Percentiles rank a stretch among this genome's conserved stretches.
Evolutionary conservation across 495 filamentous ascomycete species (phyloP).

Genomic region (Penicillium silybi): DNA sequence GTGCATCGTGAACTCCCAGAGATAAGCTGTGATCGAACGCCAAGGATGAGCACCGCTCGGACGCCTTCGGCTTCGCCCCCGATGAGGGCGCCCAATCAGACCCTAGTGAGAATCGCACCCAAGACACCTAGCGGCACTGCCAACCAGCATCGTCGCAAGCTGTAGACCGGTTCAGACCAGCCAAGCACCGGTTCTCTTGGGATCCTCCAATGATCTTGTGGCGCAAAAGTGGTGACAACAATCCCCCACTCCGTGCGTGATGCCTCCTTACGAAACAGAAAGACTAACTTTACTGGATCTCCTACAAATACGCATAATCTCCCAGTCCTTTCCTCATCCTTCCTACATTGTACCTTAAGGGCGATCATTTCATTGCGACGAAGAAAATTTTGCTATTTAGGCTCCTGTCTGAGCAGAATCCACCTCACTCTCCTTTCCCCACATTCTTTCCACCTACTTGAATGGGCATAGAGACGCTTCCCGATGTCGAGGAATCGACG

Average conservation of each 20-base stretch:
- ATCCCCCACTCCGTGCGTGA: conserved; percentile 8
- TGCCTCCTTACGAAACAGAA: conserved; percentile 7
- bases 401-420: neutral
- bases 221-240: conserved; percentile 4
- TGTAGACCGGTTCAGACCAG: conserved; percentile 7
- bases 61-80: conserved; percentile 6
- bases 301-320: neutral
- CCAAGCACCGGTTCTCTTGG: conserved; percentile 10
- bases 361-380: neutral
- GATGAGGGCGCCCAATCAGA: conserved; percentile 2
- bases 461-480: conserved; percentile 41
- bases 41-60: neutral
- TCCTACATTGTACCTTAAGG: too few relatives aligned
- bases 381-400: conserved; percentile 1
- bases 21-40: neutral
- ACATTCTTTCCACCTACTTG: conserved; percentile 22
- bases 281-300: neutral
- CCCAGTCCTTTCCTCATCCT: neutral
- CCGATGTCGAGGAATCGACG: conserved; percentile 44
- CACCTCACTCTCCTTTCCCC: conserved; percentile 2
- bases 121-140: conserved; percentile 8
- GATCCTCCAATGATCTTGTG: conserved; percentile 19
- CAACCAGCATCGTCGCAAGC: conserved; percentile 6
- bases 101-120: neutral
- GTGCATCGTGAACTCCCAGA: neutral